Base-by-base conservation (phyloP, 2,329 filamentous ascomycete genomes). In the Zarea fungicola region DNA sequence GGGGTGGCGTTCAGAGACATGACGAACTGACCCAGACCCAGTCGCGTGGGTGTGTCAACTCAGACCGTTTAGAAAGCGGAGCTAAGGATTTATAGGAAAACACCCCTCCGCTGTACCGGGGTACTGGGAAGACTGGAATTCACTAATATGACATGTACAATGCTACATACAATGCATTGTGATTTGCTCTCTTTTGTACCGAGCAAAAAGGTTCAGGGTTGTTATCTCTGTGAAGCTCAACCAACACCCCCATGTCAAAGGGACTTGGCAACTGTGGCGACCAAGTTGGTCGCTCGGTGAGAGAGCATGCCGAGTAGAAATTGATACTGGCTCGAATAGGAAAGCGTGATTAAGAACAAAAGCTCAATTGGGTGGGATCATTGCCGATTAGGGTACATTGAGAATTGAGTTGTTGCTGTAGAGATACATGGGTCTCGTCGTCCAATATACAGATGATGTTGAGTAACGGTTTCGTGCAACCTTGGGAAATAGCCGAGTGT, bases 91-190 rank as follows among this genome's bases (percentile, higher is more conserved):
- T 36, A 40, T 28, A 23, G 19, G 21, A 28, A 25, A 5, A 42
- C 11, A 25, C 6, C 5, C 29, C 32, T 18, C 28, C 28, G 29
- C 29, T 11, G 22, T 34, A 47, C 44, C 36, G 44, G 44, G 44
- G 35, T 40, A 14, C 35, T 31, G 44, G 35, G 29, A 26, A 32
- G 32, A 21, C 44, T 47, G 44, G 44, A 47, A 47, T 47, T 34
- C 32, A 18, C 22, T 18, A 25, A 39, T 32, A n/a, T 40, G 44
- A 40, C 44, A 22, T 47, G 35, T 47, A 47, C 44, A 47, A 47
- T 47, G 44, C 44, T 36, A 22, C 40, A 28, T 47, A 47, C 44
- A 47, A 47, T 47, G 44, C 44, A 47, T 47, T 47, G 44, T 47
- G 44, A 36, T 47, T 19, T 34, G 2, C 19, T 5, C 18, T 22